phyloP scores from a whole-genome alignment of 2,329 filamentous ascomycete genomes.

The Zymoseptoria crescenta region DNA sequence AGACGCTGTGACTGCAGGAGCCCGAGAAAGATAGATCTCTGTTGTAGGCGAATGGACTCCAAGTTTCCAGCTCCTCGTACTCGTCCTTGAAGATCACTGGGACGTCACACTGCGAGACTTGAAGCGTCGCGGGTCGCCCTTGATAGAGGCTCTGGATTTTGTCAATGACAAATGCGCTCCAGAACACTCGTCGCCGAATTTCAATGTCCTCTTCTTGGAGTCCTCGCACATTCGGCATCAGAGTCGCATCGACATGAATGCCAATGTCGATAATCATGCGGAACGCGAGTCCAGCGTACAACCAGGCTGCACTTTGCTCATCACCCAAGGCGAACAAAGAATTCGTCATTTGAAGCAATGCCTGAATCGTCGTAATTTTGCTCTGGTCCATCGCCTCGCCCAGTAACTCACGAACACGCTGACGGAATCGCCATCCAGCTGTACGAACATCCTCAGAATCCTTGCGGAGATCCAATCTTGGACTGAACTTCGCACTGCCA shows the following conservation, averaged over 20 bases:
- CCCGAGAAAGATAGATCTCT: constrained; percentile 1
- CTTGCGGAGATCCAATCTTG: constrained; percentile 38
- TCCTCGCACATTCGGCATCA: constrained; percentile 25
- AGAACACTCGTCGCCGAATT: constrained; percentile 40
- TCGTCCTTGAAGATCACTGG: constrained; percentile 43
- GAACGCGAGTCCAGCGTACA: constrained; percentile 51
- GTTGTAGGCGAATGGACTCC: constrained; percentile 35
- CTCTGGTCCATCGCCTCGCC: constrained; percentile 40
- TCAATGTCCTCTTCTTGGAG: constrained; percentile 42
- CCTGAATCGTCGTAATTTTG: constrained; percentile 49
- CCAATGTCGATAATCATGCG: constrained; percentile 50
- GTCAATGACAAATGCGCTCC: constrained; percentile 41
- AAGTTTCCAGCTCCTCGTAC: constrained; percentile 48
- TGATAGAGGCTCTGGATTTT: constrained; percentile 49
- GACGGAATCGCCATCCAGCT: constrained; percentile 42
- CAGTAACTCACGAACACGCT: constrained; percentile 42
- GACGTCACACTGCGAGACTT: constrained; percentile 41
- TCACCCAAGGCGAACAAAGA: constrained; percentile 45
- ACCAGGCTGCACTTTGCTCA: constrained; percentile 48
- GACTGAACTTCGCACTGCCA: constrained; percentile 37
- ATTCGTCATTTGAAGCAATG: constrained; percentile 45
- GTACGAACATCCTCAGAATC: constrained; percentile 41
- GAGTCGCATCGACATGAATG: constrained; percentile 41
- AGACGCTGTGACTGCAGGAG: constrained; percentile 9
- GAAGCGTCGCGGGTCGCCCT: constrained; percentile 44